Evolutionary conservation across 2,329 filamentous ascomycete genomes (phyloP).

Genomic region (Apiospora aurea): DNA sequence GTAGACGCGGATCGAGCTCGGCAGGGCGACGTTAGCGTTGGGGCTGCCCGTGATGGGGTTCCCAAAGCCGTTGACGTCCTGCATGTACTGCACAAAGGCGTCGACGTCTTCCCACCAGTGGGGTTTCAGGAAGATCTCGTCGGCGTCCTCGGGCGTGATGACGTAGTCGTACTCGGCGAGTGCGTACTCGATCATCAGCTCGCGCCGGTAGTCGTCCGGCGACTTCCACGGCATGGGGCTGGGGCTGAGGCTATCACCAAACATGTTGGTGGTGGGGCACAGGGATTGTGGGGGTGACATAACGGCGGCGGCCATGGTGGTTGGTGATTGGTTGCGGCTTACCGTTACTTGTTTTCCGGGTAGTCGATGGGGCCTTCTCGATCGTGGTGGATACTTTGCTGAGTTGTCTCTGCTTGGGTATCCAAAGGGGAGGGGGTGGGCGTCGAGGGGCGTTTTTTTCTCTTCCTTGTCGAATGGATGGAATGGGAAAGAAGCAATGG

Average conservation of each 20-base stretch:
- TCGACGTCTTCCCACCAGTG: slow-evolving; percentile 29
- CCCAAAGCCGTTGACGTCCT: slow-evolving; percentile 26
- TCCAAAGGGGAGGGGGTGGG: background rate
- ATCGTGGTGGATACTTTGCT: slow-evolving; percentile 1
- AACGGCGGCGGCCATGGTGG: slow-evolving; percentile 9
- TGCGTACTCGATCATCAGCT: slow-evolving; percentile 29
- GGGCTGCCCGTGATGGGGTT: slow-evolving; percentile 21
- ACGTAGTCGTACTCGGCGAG: slow-evolving; percentile 27
- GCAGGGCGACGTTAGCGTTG: slow-evolving; percentile 27
- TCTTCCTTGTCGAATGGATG: background rate
- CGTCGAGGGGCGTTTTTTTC: background rate
- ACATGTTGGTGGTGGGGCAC: background rate
- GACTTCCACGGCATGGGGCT: background rate
- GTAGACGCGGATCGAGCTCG: slow-evolving; percentile 28
- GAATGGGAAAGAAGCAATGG: background rate
- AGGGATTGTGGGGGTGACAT: background rate
- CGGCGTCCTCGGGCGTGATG: slow-evolving; percentile 27
- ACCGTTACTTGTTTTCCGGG: background rate
- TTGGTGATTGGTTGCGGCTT: background rate
- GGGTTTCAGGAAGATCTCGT: slow-evolving; percentile 24
- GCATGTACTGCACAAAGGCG: slow-evolving; percentile 27
- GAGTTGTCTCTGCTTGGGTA: background rate
- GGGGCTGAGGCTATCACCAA: background rate
- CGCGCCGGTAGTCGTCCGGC: slow-evolving; percentile 22
- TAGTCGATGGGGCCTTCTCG: background rate